Base-by-base conservation (phyloP, 352 stramenopile genomes). In the Pythium graminicola region DNA sequence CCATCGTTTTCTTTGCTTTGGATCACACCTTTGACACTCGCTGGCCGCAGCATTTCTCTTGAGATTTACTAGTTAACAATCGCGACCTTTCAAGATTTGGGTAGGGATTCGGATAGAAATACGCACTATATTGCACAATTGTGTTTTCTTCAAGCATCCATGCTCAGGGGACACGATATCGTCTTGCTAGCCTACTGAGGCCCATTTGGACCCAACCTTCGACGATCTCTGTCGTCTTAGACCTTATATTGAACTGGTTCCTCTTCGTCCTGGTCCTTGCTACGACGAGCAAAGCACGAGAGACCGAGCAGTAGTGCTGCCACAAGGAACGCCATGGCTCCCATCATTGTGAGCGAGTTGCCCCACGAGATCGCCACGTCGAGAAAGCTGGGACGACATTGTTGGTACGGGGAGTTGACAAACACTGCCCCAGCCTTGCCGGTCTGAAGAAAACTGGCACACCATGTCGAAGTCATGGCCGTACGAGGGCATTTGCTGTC, bases 331-430 rank as follows among this genome's bases (percentile, higher is more conserved):
- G 77, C 67, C n/a, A 82, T 19, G 6, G 76, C 42, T 14, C 80
- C 80, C 54, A 73, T 76, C 28, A 72, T 47, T 24, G 65, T 72
- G 28, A 90, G 67, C 17, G 59, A 76, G n/a, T 44, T 63, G 36
- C 72, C 71, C 81, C 81, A 91, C 59, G 77, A 73, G 27, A 75
- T 73, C 9, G 73, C 78, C 24, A 89, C 57, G 44, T 79, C 64
- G 7, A 92, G 47, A 58, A 92, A 90, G 39, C 69, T 73, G 8
- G 36, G 57, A 51, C 81, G 81, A 55, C 81, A 92, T 47, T 89
- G 64, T 33, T 75, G 73, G 58, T 89, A 92, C 17, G 81, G 81
- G 17, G 81, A 84, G 43, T 81, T 79, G 6, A 70, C 61, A 56
- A 79, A 88, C 6, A 84, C 60, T 7, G 66, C 66, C 20, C 72